Evolutionary conservation across 306 rosid genomes (phyloP).

Genomic region (Inga laurina): DNA sequence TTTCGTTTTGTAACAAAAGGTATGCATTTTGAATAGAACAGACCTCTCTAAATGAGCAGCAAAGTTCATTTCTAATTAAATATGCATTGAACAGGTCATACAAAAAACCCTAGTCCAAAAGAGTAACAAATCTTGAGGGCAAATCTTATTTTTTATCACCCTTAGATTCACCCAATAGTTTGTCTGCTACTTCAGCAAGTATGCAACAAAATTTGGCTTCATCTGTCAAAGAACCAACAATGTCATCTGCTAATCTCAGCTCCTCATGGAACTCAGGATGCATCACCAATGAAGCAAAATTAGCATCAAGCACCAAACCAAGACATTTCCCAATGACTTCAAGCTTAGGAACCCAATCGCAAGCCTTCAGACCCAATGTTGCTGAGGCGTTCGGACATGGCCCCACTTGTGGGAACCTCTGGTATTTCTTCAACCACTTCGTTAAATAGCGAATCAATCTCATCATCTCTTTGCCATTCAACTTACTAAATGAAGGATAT

Average conservation of each 20-base stretch:
- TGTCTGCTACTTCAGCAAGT: constrained; percentile 55
- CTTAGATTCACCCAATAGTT: constrained; percentile 42
- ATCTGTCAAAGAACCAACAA: constrained; percentile 56
- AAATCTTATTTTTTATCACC: constrained; percentile 7
- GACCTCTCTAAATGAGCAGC: neutral
- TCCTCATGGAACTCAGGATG: constrained; percentile 74
- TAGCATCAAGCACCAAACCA: constrained; percentile 66
- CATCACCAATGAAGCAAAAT: constrained; percentile 70
- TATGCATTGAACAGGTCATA: neutral
- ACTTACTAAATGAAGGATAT: constrained; percentile 58
- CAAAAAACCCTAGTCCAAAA: neutral
- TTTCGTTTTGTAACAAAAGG: neutral
- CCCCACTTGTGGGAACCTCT: constrained; percentile 79
- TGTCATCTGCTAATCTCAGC: constrained; percentile 52
- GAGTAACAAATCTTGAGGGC: neutral
- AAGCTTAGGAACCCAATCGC: constrained; percentile 79
- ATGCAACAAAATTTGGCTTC: constrained; percentile 63
- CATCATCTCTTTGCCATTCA: constrained; percentile 68
- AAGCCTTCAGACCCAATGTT: constrained; percentile 59
- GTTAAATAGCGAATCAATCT: constrained; percentile 48
- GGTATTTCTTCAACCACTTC: constrained; percentile 43
- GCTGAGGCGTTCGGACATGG: constrained; percentile 52
- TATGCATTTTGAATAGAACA: too few relatives aligned
- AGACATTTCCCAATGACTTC: constrained; percentile 69
- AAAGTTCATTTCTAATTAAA: too few relatives aligned